Evolutionary conservation across 306 rosid genomes (phyloP).

Genomic region (Herpetospermum pedunculosum): DNA sequence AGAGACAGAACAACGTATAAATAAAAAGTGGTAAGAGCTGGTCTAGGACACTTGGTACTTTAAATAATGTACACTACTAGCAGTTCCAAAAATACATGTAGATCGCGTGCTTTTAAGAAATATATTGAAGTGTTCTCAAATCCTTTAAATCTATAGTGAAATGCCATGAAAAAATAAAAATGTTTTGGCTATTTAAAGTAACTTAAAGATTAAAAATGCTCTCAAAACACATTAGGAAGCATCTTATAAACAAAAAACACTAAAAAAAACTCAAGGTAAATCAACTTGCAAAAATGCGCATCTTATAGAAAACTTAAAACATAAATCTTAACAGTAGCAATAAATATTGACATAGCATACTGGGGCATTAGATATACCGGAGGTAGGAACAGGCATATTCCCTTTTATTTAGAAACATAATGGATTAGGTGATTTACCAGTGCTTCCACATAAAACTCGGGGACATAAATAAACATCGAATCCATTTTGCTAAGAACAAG

Average conservation of each 20-base stretch:
- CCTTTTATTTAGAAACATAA: background rate
- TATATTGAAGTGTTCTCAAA: background rate
- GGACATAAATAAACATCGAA: conserved; percentile 57
- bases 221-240: background rate
- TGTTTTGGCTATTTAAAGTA: background rate
- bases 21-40: background rate
- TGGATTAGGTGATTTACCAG: conserved; percentile 43
- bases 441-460: conserved; percentile 84
- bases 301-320: background rate
- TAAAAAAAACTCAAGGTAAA: background rate
- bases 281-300: background rate
- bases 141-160: background rate
- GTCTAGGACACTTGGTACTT: background rate
- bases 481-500: conserved; percentile 83
- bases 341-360: background rate
- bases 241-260: background rate
- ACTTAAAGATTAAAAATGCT: background rate
- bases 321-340: background rate
- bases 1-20: background rate
- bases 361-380: background rate
- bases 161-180: background rate
- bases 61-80: background rate
- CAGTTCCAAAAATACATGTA: background rate
- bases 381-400: background rate
- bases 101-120: background rate